phyloP scores from a whole-genome alignment of 2,329 filamentous ascomycete genomes.

The Claviceps spartinae region DNA sequence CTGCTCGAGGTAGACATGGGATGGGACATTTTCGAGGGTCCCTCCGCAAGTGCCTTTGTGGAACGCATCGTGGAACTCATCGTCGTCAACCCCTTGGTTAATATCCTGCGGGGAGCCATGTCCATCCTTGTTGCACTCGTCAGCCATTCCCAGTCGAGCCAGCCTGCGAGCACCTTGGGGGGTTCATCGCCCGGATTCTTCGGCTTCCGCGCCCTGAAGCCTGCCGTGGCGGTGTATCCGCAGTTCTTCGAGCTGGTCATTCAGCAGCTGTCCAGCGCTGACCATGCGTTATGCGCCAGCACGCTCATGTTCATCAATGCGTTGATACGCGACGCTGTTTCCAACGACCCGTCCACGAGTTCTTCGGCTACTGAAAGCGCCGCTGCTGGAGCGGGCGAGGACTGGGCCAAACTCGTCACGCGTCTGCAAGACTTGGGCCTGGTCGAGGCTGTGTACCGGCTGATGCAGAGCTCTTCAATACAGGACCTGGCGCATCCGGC shows the following conservation, averaged over 20 bases:
- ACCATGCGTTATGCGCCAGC: conserved; percentile 91
- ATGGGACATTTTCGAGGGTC: conserved; percentile 72
- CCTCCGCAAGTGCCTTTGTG: conserved; percentile 50
- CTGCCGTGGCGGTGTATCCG: conserved; percentile 78
- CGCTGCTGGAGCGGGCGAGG: conserved; percentile 31
- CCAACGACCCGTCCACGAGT: conserved; percentile 46
- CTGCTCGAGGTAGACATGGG: conserved; percentile 94
- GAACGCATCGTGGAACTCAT: conserved; percentile 79
- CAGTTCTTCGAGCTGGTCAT: conserved; percentile 93
- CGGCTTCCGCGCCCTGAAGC: conserved; percentile 84
- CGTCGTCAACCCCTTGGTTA: conserved; percentile 89
- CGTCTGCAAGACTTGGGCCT: conserved; percentile 82
- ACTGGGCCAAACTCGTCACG: conserved; percentile 95
- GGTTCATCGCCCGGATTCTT: conserved; percentile 44
- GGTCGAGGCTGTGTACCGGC: conserved; percentile 77
- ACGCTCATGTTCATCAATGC: conserved; percentile 92
- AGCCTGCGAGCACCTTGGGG: conserved; percentile 19
- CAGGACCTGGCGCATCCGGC: conserved; percentile 84
- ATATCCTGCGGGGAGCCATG: conserved; percentile 93
- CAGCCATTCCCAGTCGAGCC: conserved; percentile 58
- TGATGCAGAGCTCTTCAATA: conserved; percentile 89
- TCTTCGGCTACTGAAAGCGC: conserved; percentile 13
- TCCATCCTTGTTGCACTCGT: conserved; percentile 90
- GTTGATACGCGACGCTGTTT: conserved; percentile 81
- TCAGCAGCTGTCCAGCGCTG: conserved; percentile 78